Evolutionary conservation across 192 early-diverging fungal genomes (phyloP).

Genomic region (Backusella westeae): DNA sequence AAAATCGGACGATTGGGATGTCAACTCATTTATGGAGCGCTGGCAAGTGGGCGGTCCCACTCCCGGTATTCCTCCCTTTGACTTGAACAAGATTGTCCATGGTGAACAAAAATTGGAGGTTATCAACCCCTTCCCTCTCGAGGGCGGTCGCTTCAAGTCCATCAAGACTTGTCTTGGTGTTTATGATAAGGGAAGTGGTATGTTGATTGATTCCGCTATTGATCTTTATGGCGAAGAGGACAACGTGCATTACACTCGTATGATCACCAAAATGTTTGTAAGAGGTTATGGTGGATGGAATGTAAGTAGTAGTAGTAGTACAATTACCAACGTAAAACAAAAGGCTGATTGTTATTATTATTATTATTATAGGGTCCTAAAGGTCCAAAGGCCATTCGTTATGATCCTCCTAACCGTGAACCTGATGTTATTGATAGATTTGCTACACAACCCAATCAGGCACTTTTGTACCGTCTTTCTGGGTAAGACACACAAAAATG

Average conservation of each 20-base stretch:
- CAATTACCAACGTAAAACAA: no score
- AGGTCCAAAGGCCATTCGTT: slow-evolving; percentile 54
- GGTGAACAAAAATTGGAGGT: slow-evolving; percentile 72
- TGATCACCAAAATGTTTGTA: slow-evolving; percentile 60
- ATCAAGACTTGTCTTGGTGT: slow-evolving; percentile 57
- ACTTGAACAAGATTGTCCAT: slow-evolving; percentile 71
- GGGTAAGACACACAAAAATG: slow-evolving; percentile 41
- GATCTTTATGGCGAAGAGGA: slow-evolving; percentile 47
- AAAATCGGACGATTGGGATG: slow-evolving; percentile 52
- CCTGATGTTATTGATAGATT: slow-evolving; percentile 57
- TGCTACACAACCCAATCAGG: slow-evolving; percentile 51
- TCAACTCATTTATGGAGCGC: slow-evolving; percentile 53
- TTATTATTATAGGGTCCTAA: slow-evolving; percentile 52
- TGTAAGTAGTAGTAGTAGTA: slow-evolving; percentile 20
- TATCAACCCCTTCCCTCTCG: slow-evolving; percentile 52
- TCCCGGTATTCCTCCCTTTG: slow-evolving; percentile 62
- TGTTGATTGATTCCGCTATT: slow-evolving; percentile 62
- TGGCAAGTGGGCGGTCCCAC: slow-evolving; percentile 31
- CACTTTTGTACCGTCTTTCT: slow-evolving; percentile 70
- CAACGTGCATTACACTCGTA: slow-evolving; percentile 38
- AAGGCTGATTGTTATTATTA: no score
- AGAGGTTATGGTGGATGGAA: slow-evolving; percentile 69
- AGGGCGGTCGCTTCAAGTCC: slow-evolving; percentile 57
- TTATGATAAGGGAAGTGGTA: slow-evolving; percentile 72
- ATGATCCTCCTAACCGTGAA: slow-evolving; percentile 50